Conservation (phyloP, 2,329 filamentous ascomycete genomes). For the Ophiostoma perfectum region DNA sequence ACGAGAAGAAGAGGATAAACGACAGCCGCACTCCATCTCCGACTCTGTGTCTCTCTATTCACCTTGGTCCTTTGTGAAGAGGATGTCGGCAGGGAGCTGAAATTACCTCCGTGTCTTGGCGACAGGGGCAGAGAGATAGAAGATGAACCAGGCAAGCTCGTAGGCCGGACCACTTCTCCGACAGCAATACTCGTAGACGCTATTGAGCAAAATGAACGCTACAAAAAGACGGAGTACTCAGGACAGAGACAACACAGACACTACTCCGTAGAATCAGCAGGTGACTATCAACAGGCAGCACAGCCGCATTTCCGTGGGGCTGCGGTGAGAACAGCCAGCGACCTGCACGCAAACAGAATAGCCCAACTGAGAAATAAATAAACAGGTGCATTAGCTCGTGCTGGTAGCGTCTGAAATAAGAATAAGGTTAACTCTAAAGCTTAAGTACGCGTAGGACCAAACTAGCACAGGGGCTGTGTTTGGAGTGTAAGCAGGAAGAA, state of each 20-base stretch:
- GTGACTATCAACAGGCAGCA: background rate
- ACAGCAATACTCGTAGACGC: no score
- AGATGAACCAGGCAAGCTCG: no score
- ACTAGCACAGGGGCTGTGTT: background rate
- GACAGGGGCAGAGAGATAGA: background rate
- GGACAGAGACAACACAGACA: no score
- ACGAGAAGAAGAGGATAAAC: background rate
- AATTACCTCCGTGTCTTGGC: background rate
- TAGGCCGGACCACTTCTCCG: background rate
- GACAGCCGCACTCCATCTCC: background rate
- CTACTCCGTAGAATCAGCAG: background rate
- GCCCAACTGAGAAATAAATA: no score
- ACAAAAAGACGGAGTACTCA: no score
- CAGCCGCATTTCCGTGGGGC: background rate
- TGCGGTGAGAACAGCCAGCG: no score
- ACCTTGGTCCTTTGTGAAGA: background rate
- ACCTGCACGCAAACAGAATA: no score
- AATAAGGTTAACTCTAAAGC: constrained; percentile 8
- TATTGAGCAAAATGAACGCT: no score
- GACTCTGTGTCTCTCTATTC: background rate
- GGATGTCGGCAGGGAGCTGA: background rate
- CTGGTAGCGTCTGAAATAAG: background rate
- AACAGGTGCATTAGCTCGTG: background rate
- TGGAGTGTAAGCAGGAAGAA: background rate
- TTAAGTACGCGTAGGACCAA: background rate